These are phyloP conservation scores for Cyberlindnera xylosilytica DNA, from an alignment of 805 yeast species.

Conservation along the genomic window DNA sequence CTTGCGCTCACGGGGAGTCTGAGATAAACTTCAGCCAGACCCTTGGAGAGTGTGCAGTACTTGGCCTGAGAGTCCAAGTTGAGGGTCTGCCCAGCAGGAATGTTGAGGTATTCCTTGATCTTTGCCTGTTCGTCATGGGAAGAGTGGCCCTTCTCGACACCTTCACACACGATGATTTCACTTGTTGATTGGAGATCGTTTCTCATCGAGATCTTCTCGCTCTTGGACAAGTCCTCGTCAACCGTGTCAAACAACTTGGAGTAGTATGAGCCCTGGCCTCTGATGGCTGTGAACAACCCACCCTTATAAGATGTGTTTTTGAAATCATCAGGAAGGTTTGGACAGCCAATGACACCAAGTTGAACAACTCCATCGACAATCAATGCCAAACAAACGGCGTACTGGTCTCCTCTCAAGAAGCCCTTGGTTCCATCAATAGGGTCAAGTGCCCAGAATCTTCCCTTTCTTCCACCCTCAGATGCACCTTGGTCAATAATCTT, in stretches of 20 bases:
- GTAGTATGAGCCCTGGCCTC: conserved; percentile 61
- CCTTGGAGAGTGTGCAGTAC: conserved; percentile 86
- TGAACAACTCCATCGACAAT: conserved; percentile 82
- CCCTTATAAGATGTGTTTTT: conserved; percentile 46
- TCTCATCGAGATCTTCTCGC: conserved; percentile 47
- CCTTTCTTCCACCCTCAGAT: conserved; percentile 71
- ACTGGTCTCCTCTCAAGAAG: conserved; percentile 91
- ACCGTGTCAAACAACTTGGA: conserved; percentile 34
- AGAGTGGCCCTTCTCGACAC: conserved; percentile 94
- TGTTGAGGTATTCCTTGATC: conserved; percentile 63
- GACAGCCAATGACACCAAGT: conserved; percentile 95
- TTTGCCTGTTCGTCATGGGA: conserved; percentile 81
- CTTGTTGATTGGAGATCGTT: conserved; percentile 39
- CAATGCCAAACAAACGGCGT: conserved; percentile 91
- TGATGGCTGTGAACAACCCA: conserved; percentile 71
- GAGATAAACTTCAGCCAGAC: conserved; percentile 88
- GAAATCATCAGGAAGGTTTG: conserved; percentile 61
- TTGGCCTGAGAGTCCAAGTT: conserved; percentile 95
- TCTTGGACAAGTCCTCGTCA: conserved; percentile 34
- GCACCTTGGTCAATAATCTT: conserved; percentile 75
- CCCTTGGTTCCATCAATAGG: conserved; percentile 99
- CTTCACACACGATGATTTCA: conserved; percentile 75
- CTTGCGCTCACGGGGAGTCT: conserved; percentile 75
- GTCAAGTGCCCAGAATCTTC: conserved; percentile 95
- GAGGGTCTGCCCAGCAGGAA: conserved; percentile 57